Conservation (phyloP, 345 rosid species). For the Aquilaria malaccensis region DNA sequence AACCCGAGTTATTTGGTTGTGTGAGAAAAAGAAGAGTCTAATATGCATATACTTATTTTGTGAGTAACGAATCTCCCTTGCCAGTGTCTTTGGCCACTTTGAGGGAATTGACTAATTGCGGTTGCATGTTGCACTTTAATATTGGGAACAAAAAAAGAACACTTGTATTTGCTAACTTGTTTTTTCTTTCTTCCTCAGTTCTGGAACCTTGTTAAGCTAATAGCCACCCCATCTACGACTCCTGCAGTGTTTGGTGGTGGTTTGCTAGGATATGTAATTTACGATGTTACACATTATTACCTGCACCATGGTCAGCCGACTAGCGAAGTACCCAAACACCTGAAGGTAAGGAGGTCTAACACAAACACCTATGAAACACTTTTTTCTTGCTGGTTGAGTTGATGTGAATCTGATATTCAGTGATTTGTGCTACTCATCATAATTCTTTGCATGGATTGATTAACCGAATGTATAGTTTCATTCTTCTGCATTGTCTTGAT, state of each 20-base stretch:
- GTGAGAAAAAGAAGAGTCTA: too few species aligned
- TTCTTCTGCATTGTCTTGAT: neutral
- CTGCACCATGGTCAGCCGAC: slow-evolving; percentile 93
- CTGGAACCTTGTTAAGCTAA: slow-evolving; percentile 53
- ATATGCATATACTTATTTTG: too few species aligned
- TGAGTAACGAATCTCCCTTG: too few species aligned
- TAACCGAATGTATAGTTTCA: neutral
- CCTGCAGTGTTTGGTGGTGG: slow-evolving; percentile 92
- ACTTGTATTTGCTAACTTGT: neutral
- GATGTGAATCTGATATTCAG: too few species aligned
- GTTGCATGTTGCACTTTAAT: neutral
- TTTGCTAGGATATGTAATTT: slow-evolving; percentile 79
- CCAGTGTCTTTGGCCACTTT: too few species aligned
- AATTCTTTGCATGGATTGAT: neutral
- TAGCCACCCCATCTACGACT: slow-evolving; percentile 59
- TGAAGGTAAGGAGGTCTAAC: slow-evolving; percentile 48
- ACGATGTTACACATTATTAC: slow-evolving; percentile 89
- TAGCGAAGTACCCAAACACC: slow-evolving; percentile 40
- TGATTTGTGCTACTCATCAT: neutral
- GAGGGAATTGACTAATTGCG: neutral
- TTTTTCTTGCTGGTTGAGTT: neutral
- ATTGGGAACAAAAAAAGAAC: too few species aligned
- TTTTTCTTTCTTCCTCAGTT: slow-evolving; percentile 33
- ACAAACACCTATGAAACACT: neutral
- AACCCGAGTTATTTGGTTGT: too few species aligned